Evolutionary conservation across 352 stramenopile genomes (phyloP).

Genomic region (Globisporangium radiosum): DNA sequence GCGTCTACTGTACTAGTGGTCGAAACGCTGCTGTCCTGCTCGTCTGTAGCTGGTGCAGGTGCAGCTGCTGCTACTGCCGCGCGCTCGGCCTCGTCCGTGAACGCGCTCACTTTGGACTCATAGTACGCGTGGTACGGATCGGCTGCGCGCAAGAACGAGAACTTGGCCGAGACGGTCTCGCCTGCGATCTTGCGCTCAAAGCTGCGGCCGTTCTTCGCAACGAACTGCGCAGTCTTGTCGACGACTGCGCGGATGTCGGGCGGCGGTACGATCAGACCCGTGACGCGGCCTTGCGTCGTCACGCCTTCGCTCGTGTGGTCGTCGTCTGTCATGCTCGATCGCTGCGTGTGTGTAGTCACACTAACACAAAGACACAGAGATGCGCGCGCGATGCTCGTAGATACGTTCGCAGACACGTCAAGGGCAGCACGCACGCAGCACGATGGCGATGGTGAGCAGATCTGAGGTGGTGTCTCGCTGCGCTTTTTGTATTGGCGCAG

Average conservation of each 20-base stretch:
- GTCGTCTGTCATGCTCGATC: not conserved
- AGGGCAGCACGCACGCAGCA: too few species aligned
- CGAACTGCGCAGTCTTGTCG: conserved; percentile 98
- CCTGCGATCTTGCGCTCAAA: conserved; percentile 97
- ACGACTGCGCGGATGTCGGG: conserved; percentile 97
- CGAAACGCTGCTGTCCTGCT: not conserved
- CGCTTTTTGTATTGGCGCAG: not conserved
- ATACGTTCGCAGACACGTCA: too few species aligned
- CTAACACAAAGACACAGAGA: not conserved
- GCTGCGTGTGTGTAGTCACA: not conserved
- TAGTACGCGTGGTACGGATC: conserved; percentile 99
- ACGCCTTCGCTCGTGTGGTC: conserved; percentile 11
- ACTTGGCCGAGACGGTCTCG: conserved; percentile 95
- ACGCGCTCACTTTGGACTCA: conserved; percentile 92
- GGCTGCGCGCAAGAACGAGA: conserved; percentile 93
- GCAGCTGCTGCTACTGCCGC: conserved; percentile 7
- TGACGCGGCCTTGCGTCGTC: conserved; percentile 71
- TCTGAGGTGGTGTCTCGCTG: not conserved
- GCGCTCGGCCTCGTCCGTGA: conserved; percentile 48
- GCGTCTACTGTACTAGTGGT: not conserved
- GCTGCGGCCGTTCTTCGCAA: conserved; percentile 95
- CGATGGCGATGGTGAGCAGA: not conserved
- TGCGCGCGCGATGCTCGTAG: too few species aligned
- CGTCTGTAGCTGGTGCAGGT: conserved; percentile 8
- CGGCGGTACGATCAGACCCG: conserved; percentile 95